Evolutionary conservation across 2,329 filamentous ascomycete genomes (phyloP).

Genomic region (Ascochyta koolunga): DNA sequence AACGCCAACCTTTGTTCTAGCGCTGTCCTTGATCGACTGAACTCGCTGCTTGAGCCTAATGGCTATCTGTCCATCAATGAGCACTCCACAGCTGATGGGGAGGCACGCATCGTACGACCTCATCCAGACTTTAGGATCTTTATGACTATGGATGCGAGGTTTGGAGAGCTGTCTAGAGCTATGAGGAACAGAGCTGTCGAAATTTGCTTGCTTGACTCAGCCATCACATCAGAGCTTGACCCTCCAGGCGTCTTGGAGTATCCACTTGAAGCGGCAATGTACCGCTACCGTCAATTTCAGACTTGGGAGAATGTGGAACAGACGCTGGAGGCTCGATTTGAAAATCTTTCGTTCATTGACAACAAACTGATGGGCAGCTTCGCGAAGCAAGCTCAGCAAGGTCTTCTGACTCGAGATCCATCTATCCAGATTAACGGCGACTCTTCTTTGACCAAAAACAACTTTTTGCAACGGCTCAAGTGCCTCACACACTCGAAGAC

Average conservation of each 20-base stretch:
- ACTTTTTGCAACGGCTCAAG: background rate
- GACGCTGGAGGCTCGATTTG: constrained; percentile 33
- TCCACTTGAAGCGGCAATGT: constrained; percentile 46
- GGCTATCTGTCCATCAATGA: constrained; percentile 91
- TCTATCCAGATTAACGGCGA: constrained; percentile 4
- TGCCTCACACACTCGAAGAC: constrained; percentile 1
- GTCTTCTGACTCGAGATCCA: constrained; percentile 16
- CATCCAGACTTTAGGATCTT: constrained; percentile 91
- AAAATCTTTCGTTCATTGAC: constrained; percentile 47
- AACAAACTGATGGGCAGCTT: constrained; percentile 37
- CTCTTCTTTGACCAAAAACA: background rate
- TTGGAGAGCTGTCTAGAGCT: constrained; percentile 91
- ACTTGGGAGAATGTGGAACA: constrained; percentile 5
- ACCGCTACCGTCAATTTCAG: constrained; percentile 46
- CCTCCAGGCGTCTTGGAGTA: constrained; percentile 26
- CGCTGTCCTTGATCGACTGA: constrained; percentile 90
- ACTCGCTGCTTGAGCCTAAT: constrained; percentile 90
- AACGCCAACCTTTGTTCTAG: constrained; percentile 97
- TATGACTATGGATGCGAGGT: constrained; percentile 87
- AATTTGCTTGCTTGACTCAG: constrained; percentile 68
- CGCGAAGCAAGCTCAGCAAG: constrained; percentile 30
- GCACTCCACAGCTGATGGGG: constrained; percentile 81
- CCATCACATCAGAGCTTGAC: background rate
- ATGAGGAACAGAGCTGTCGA: constrained; percentile 97
- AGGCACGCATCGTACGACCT: constrained; percentile 78